Evolutionary conservation across 331 rosid species (phyloP).

Genomic region (Arachis monticola): DNA sequence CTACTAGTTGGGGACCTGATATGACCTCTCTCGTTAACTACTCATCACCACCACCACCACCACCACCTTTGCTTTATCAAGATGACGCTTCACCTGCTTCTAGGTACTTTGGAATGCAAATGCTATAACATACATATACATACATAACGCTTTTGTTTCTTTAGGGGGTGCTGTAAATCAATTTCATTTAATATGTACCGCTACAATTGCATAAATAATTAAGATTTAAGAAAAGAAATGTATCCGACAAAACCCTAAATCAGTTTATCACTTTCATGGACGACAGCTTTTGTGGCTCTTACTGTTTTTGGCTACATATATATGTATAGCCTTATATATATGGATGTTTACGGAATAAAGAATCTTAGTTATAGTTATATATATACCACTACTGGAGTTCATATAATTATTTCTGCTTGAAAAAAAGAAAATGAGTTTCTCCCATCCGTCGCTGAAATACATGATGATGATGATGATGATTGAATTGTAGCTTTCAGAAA

Average conservation of each 20-base stretch:
- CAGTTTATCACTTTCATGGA: constrained; percentile 47
- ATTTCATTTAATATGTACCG: constrained; percentile 40
- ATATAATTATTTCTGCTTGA: no score
- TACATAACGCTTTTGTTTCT: neutral
- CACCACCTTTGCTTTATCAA: constrained; percentile 44
- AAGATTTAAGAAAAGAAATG: neutral
- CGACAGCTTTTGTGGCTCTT: constrained; percentile 36
- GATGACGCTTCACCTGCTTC: constrained; percentile 28
- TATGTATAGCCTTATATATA: constrained; percentile 18
- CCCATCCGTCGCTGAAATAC: constrained; percentile 27
- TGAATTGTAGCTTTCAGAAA: constrained; percentile 47
- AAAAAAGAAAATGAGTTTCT: constrained; percentile 2
- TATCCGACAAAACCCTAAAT: constrained; percentile 38
- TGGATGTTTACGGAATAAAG: constrained; percentile 28
- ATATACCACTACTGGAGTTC: no score
- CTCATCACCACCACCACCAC: no score
- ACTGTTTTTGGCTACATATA: constrained; percentile 31
- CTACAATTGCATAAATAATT: neutral
- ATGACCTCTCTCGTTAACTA: constrained; percentile 57
- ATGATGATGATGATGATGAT: constrained; percentile 21
- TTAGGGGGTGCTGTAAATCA: constrained; percentile 44
- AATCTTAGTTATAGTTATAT: constrained; percentile 35
- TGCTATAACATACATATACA: constrained; percentile 42
- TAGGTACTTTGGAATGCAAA: constrained; percentile 58
- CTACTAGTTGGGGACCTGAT: constrained; percentile 60